phyloP scores from a whole-genome alignment of 2,329 filamentous ascomycete species.

The Fusarium sp. region DNA sequence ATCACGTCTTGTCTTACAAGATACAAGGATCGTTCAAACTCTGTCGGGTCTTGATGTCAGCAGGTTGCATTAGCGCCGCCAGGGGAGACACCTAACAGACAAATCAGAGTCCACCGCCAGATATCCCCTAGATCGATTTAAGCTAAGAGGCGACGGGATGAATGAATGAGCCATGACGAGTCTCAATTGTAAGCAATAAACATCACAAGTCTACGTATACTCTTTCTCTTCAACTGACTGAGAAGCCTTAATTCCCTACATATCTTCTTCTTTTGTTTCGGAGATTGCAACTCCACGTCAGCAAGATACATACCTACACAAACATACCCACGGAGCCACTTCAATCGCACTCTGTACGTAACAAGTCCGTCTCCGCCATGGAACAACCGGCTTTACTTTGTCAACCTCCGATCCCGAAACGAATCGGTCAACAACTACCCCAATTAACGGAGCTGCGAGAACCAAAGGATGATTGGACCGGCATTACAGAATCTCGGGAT shows the following conservation, averaged over 20 bases:
- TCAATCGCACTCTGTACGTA: slow-evolving; percentile 14
- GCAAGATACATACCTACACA: slow-evolving; percentile 3
- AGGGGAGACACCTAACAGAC: not conserved
- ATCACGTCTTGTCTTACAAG: not conserved
- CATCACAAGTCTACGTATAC: not conserved
- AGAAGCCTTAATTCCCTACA: not conserved
- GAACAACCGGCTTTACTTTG: slow-evolving; percentile 5
- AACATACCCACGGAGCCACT: not conserved
- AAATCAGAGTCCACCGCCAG: not conserved
- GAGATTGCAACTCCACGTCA: slow-evolving; percentile 4
- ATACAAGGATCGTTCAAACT: not conserved
- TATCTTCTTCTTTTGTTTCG: not conserved
- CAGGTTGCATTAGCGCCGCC: slow-evolving; percentile 40
- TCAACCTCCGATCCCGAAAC: slow-evolving; percentile 3
- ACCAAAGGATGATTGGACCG: slow-evolving; percentile 41
- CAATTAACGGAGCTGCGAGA: slow-evolving; percentile 26
- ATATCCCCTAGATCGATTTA: not conserved
- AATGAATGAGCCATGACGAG: not conserved
- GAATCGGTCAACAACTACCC: slow-evolving; percentile 19
- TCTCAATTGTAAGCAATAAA: slow-evolving; percentile 1
- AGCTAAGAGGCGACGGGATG: not conserved
- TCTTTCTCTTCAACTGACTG: not conserved
- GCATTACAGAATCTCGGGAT: slow-evolving; percentile 36
- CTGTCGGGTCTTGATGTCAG: slow-evolving; percentile 28
- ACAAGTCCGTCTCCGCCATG: slow-evolving; percentile 24